Percentiles rank a stretch among this genome's conserved stretches.
phyloP scores from a whole-genome alignment of 2,329 filamentous ascomycete genomes.

The Cordyceps militaris region DNA sequence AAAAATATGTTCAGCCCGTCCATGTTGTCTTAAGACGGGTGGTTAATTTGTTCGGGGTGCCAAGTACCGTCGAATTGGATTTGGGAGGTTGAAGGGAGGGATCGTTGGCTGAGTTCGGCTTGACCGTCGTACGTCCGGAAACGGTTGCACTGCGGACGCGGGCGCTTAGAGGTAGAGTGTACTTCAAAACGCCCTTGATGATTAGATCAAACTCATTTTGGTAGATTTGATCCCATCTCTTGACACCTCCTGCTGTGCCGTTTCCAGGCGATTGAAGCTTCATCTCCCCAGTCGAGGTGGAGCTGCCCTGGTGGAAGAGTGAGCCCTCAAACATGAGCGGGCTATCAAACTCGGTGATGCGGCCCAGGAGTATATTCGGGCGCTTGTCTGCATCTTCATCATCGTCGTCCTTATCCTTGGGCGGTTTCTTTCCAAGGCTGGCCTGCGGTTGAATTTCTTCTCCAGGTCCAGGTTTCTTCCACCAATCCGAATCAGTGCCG shows the following conservation, averaged over 20 bases:
- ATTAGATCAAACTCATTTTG: constrained; percentile 92
- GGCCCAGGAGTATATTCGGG: constrained; percentile 87
- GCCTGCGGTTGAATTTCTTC: not conserved
- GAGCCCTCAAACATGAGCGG: constrained; percentile 84
- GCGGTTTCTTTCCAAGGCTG: constrained; percentile 20
- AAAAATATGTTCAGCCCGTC: not conserved
- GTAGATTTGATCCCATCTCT: constrained; percentile 84
- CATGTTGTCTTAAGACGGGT: constrained; percentile 10
- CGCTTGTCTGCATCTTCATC: constrained; percentile 46
- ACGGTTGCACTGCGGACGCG: constrained; percentile 53
- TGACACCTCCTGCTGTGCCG: constrained; percentile 74
- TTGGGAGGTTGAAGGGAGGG: constrained; percentile 61
- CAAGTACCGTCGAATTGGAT: constrained; percentile 66
- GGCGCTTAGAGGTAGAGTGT: constrained; percentile 58
- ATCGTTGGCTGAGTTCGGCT: constrained; percentile 55
- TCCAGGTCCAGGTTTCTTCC: constrained; percentile 27
- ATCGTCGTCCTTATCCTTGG: constrained; percentile 29
- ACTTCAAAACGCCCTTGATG: constrained; percentile 83
- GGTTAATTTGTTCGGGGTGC: constrained; percentile 12
- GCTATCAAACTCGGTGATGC: constrained; percentile 79
- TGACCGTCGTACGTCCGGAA: constrained; percentile 51
- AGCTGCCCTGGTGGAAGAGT: constrained; percentile 67
- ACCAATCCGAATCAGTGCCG: constrained; percentile 59
- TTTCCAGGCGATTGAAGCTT: constrained; percentile 80
- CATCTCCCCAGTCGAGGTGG: constrained; percentile 73